Evolutionary conservation across 345 rosid species (phyloP).

Genomic region (Salix koriyanagi): DNA sequence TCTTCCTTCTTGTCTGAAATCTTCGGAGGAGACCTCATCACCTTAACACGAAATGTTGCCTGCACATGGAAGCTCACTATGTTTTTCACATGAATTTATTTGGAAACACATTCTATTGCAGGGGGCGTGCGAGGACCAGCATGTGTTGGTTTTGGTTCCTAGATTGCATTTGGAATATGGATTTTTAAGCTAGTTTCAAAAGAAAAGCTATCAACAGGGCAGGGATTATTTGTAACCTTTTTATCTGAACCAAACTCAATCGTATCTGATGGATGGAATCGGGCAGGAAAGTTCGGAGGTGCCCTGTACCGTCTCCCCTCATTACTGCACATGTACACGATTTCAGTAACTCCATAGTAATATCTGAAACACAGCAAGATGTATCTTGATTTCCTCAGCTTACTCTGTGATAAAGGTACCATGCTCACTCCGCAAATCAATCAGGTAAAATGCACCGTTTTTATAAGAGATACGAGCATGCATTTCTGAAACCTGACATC

Average conservation of each 20-base stretch:
- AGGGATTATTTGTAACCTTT: conserved; percentile 32
- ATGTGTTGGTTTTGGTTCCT: background rate
- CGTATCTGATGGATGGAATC: conserved; percentile 51
- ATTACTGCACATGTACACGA: conserved; percentile 39
- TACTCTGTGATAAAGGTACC: conserved; percentile 78
- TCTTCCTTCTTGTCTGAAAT: conserved; percentile 18
- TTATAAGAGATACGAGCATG: conserved; percentile 76
- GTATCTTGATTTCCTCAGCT: conserved; percentile 19
- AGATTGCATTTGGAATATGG: background rate
- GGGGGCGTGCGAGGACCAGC: background rate
- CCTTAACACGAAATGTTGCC: conserved; percentile 77
- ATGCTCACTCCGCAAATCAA: conserved; percentile 63
- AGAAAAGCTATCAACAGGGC: background rate
- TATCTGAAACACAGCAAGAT: background rate
- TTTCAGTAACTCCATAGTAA: background rate
- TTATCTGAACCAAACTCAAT: conserved; percentile 70
- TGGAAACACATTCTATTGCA: background rate
- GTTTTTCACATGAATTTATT: background rate
- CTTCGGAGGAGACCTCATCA: conserved; percentile 34
- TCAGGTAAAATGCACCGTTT: conserved; percentile 65
- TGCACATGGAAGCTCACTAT: conserved; percentile 24
- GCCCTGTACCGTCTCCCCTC: conserved; percentile 49
- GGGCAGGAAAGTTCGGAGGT: conserved; percentile 52
- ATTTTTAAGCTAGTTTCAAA: background rate
- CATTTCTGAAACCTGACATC: conserved; percentile 56